These are phyloP conservation scores for Areca catechu DNA, from an alignment of 176 grass and related monocot species.

Conservation along the genomic window DNA sequence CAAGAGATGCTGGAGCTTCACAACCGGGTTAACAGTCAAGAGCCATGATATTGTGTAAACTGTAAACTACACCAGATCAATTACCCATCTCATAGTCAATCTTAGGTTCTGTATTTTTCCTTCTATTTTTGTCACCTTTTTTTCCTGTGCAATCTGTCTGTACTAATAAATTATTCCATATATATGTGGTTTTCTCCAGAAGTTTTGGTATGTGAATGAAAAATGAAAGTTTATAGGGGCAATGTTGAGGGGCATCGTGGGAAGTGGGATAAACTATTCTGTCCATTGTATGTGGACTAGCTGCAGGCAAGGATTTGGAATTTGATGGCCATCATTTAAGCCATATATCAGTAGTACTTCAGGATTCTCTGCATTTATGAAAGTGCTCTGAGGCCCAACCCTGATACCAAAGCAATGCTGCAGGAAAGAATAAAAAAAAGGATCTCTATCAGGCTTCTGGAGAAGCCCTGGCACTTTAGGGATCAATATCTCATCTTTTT, in stretches of 20 bases:
- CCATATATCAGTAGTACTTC: no score
- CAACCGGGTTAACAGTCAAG: constrained; percentile 89
- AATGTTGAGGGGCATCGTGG: not conserved
- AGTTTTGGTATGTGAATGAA: not conserved
- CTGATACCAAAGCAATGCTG: no score
- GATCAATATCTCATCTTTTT: no score
- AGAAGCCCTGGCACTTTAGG: no score
- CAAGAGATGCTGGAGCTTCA: constrained; percentile 99
- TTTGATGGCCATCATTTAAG: no score
- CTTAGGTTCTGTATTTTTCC: not conserved
- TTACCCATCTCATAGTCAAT: not conserved
- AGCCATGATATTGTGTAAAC: constrained; percentile 35
- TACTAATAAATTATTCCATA: not conserved
- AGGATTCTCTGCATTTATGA: no score
- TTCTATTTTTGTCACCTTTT: not conserved
- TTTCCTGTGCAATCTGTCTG: constrained; percentile 4
- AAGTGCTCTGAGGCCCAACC: no score
- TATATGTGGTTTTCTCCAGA: not conserved
- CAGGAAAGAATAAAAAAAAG: no score
- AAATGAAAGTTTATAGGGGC: not conserved
- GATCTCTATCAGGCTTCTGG: no score
- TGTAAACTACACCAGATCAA: constrained; percentile 10
- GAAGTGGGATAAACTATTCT: no score
- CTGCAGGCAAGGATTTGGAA: no score
- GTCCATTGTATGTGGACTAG: no score